Evolutionary conservation across 2,329 filamentous ascomycete species (phyloP), one percentile per base, ranked within the genome.

Genomic region (Xylaria multiplex): DNA sequence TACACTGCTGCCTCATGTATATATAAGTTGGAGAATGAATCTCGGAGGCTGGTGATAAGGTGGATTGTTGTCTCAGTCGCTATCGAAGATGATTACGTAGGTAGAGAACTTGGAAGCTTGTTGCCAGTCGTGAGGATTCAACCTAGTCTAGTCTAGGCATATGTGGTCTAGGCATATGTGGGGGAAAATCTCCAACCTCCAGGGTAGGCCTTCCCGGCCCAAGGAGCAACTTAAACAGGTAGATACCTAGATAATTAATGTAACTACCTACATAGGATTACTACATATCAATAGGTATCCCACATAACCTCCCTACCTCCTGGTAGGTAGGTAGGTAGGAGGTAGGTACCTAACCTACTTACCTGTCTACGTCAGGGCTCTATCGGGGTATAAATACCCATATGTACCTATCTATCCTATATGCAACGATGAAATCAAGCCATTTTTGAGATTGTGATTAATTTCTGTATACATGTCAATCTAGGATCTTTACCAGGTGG

Each of bases 61-160:
- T 27, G 22, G 11, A 6, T 19, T 19, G 30, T 53, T 53, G 30
- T 37, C 37, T 35, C 22, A 16, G 22, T 50, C 27, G 53, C 24
- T 35, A 35, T 43, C 24, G 27, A 54, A 37, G 45, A 64, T 22
- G 32, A 53, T 49, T 60, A 64, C 62, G 55, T 60, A 64, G 54
- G 46, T 58, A 59, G n/a, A 8, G 8, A 8, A 6, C 6, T 8
- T 2, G 9, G 9, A 7, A 37, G 35, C 35, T 37, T 37, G 6
- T 37, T 37, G 45, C 8, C 16, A 6, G 45, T 48, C 27, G 22
- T 27, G 45, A 24, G 45, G 19, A 48, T 6, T 24, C 14, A 24
- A 7, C 6, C 43, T 46, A 22, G 19, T 43, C 8, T 53, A 37
- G 35, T 4, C 30, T 53, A 16, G 32, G 2, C 16, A 19, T 19